Percentiles rank a stretch among this genome's conserved stretches.
Evolutionary conservation across 257 asterid species (phyloP).

Genomic region (Solanum verrucosum): DNA sequence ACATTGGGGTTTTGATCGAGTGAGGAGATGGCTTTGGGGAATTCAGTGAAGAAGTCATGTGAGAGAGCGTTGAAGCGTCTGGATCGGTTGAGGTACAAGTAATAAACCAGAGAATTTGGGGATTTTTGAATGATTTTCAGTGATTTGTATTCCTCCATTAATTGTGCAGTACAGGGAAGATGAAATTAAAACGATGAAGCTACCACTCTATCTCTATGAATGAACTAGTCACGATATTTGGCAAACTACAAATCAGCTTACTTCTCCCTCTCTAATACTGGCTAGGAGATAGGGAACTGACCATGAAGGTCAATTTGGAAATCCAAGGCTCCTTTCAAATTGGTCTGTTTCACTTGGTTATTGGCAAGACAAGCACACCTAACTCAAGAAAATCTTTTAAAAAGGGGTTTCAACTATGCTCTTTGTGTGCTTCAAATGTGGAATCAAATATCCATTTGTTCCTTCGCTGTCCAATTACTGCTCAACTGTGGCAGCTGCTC

Average conservation of each 20-base stretch:
- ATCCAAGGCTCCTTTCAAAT: neutral
- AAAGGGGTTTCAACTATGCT: neutral
- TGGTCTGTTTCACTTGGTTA: neutral
- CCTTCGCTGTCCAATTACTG: neutral
- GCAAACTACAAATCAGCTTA: neutral
- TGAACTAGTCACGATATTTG: neutral
- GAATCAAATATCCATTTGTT: neutral
- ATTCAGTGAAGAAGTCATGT: slow-evolving; percentile 57
- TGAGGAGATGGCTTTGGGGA: slow-evolving; percentile 61
- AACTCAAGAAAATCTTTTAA: neutral
- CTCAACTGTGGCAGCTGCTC: neutral
- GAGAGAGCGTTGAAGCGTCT: slow-evolving; percentile 62
- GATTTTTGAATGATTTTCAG: slow-evolving; percentile 33
- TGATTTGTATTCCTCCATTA: slow-evolving; percentile 34
- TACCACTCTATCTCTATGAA: neutral
- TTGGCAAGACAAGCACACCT: neutral
- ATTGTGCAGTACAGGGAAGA: neutral
- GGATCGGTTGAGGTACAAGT: slow-evolving; percentile 47
- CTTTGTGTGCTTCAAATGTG: neutral
- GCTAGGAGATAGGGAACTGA: neutral
- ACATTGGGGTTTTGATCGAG: slow-evolving; percentile 56
- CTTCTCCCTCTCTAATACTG: neutral
- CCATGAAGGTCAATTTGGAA: neutral
- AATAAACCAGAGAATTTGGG: slow-evolving; percentile 35
- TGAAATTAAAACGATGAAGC: neutral